A percentile compares a stretch with the other conserved stretches of the same genome.
These are phyloP conservation scores for Endocarpon pusillum DNA, from an alignment of 495 filamentous ascomycete species.

Conservation along the genomic window DNA sequence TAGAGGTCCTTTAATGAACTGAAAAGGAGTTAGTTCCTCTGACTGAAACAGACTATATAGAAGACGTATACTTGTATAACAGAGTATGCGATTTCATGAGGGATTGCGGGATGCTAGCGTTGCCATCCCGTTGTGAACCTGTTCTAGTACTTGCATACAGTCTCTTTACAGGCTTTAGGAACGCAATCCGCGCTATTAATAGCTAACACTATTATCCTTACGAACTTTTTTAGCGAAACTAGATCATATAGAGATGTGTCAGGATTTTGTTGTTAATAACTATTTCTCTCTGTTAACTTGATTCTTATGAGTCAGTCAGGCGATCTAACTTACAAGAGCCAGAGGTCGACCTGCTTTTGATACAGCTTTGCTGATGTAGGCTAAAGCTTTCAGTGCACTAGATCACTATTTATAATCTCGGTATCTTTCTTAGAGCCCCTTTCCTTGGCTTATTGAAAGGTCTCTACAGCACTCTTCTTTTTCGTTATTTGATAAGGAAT, in stretches of 20 bases:
- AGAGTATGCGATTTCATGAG: background rate
- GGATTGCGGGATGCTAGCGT: background rate
- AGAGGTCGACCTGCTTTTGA: background rate
- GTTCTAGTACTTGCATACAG: background rate
- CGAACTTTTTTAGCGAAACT: background rate
- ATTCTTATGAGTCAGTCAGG: background rate
- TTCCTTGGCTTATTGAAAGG: background rate
- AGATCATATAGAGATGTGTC: background rate
- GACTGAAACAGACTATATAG: background rate
- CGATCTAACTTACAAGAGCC: background rate
- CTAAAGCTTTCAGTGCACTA: background rate
- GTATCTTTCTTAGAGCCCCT: background rate
- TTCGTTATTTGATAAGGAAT: no score
- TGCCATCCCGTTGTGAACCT: background rate
- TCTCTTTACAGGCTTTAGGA: background rate
- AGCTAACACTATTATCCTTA: background rate
- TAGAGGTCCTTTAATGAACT: background rate
- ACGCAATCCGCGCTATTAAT: background rate
- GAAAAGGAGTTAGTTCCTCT: background rate
- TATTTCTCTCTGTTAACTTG: background rate
- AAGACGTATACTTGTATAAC: background rate
- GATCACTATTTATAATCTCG: background rate
- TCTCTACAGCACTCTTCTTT: no score
- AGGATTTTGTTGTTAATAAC: background rate
- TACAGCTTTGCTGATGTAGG: background rate